A percentile compares a stretch with the other conserved stretches of the same genome.
Evolutionary conservation across 148 eudicot genomes (phyloP).

Genomic region (Simmondsia chinensis): DNA sequence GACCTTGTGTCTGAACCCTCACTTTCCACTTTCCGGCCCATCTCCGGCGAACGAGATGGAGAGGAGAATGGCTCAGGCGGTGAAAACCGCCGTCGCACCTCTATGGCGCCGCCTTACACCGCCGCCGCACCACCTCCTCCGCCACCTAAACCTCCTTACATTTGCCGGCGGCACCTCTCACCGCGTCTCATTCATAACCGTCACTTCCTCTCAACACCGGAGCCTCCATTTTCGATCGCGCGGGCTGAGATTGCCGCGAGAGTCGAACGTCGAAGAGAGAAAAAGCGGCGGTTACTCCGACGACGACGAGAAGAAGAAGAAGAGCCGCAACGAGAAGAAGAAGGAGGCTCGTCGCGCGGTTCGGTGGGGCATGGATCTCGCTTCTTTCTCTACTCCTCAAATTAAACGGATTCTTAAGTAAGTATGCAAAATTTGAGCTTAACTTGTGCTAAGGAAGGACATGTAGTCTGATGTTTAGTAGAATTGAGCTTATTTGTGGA

Average conservation of each 20-base stretch:
- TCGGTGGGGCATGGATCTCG: conserved; percentile 67
- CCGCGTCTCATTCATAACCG: conserved; percentile 7
- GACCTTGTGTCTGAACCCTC: too few species aligned
- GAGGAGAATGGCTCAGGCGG: conserved; percentile 23
- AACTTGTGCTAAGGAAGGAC: too few species aligned
- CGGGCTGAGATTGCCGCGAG: conserved; percentile 25
- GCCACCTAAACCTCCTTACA: conserved; percentile 7
- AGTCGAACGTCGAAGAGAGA: conserved; percentile 1
- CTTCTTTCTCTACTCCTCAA: conserved; percentile 53
- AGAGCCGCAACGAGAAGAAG: conserved; percentile 63
- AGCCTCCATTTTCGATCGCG: conserved; percentile 23
- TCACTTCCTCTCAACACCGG: conserved; percentile 11
- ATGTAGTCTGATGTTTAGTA: background rate
- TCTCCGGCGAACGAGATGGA: background rate
- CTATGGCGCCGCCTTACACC: conserved; percentile 25
- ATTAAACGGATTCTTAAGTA: conserved; percentile 76
- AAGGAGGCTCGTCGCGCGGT: conserved; percentile 67
- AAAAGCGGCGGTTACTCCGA: too few species aligned
- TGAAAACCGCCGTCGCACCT: conserved; percentile 14
- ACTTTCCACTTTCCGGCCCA: background rate
- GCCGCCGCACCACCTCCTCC: conserved; percentile 5
- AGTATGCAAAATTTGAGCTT: too few species aligned
- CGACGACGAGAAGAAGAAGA: conserved; percentile 38
- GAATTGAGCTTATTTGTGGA: background rate
- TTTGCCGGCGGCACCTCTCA: conserved; percentile 1